Evolutionary conservation across 2,329 filamentous ascomycete genomes (phyloP), one percentile per base, ranked within the genome.

Genomic region (Fusarium sp.): DNA sequence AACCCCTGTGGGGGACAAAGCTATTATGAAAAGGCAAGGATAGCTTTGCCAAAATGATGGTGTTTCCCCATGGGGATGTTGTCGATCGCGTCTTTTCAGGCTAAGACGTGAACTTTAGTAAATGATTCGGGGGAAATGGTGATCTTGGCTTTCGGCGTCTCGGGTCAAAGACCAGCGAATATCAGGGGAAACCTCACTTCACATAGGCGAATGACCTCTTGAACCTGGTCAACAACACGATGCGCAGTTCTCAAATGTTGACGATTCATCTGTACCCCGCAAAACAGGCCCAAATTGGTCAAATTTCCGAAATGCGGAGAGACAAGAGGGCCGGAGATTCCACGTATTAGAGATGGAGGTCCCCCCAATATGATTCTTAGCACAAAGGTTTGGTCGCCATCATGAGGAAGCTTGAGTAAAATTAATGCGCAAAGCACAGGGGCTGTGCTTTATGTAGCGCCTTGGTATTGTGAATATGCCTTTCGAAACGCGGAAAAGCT

Each of bases 31-130:
- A 64, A 68, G 47, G 52, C 37, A 44, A 67, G 45, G 52, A 38
- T 59, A 67, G 42, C 44, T 67, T 59, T 45, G 49, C 38, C 56
- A 59, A 57, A 20, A 57, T 64, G 47, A 52, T 50, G 46, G 36
- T 58, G 40, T 54, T 71, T 70, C 70, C 61, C 72, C 72, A 63
- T 73, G 72, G 72, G 70, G 72, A 74, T 42, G 45, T 33, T 55
- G 68, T 62, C 46, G 65, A 73, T 72, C 70, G 13, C 31, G 20
- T 62, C 58, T 52, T 49, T 68, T 69, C 61, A 58, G 65, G 71
- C 59, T 65, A 61, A 63, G 57, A 54, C 30, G 40, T 23, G 15
- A 62, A 64, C 40, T 52, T 53, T 58, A 65, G 54, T 46, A 58
- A 37, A 57, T 64, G 50, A 44, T 44, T 58, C 59, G 65, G 62